A percentile compares a stretch with the other conserved stretches of the same genome.
Evolutionary conservation across 169 alveolate genomes (phyloP).

Genomic region (Eimeria sp.): DNA sequence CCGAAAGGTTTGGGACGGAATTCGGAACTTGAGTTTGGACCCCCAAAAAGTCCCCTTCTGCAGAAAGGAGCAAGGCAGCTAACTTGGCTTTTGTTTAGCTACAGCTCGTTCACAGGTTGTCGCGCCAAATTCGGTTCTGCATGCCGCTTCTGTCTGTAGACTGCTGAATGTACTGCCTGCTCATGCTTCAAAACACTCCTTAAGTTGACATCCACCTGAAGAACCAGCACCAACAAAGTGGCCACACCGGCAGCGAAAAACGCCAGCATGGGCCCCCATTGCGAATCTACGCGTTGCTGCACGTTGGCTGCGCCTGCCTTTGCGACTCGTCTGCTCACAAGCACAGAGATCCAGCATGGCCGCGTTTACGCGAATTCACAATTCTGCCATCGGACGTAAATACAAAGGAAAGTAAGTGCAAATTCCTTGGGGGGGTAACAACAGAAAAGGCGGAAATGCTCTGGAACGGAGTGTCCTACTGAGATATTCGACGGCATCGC

Average conservation of each 20-base stretch:
- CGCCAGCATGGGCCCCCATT: slow-evolving; percentile 63
- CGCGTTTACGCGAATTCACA: neutral
- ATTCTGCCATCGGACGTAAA: neutral
- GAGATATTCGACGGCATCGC: slow-evolving; percentile 70
- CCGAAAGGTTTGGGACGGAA: neutral
- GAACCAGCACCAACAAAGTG: slow-evolving; percentile 39
- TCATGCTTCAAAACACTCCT: slow-evolving; percentile 21
- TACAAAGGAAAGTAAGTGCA: neutral
- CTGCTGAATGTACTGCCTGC: neutral
- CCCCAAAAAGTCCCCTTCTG: neutral
- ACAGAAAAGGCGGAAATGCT: neutral
- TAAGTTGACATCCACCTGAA: slow-evolving; percentile 46
- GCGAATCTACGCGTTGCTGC: slow-evolving; percentile 58
- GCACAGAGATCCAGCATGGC: neutral
- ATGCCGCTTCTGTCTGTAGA: slow-evolving; percentile 34
- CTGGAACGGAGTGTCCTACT: neutral
- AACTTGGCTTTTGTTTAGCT: neutral
- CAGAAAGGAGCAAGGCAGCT: neutral
- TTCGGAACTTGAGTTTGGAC: neutral
- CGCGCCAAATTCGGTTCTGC: neutral
- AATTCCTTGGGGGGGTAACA: neutral
- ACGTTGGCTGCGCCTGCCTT: slow-evolving; percentile 63
- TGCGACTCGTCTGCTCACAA: slow-evolving; percentile 51
- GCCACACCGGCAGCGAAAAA: slow-evolving; percentile 61
- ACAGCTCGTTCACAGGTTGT: slow-evolving; percentile 6